A percentile compares a stretch with the other conserved stretches of the same genome.
Conservation (phyloP, 148 eudicot species). For the Oxyria digyna region DNA sequence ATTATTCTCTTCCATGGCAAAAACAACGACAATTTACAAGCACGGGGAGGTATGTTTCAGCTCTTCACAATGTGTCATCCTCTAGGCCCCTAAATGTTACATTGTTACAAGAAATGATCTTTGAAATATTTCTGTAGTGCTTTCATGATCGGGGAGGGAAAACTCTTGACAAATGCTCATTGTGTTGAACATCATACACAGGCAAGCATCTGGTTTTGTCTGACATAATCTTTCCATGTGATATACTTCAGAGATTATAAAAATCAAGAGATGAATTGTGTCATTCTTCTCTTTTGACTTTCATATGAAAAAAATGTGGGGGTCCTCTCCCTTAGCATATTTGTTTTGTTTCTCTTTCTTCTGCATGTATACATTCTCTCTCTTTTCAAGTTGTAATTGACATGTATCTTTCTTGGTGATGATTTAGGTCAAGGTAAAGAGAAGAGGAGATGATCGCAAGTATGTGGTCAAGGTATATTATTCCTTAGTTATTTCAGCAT, state of each 20-base stretch:
- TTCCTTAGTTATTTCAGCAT: background rate
- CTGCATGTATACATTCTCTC: background rate
- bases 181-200: conserved; percentile 92
- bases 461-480: conserved; percentile 89
- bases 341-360: background rate
- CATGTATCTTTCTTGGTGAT: background rate
- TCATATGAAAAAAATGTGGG: background rate
- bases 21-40: conserved; percentile 88
- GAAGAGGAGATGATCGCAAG: conserved; percentile 93
- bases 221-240: background rate
- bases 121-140: conserved; percentile 48
- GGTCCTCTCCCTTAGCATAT: no score
- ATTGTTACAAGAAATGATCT: background rate
- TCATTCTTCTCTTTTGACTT: background rate
- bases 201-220: conserved; percentile 25
- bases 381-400: background rate
- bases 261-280: background rate
- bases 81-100: background rate
- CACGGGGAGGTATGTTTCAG: conserved; percentile 70
- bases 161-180: conserved; percentile 96
- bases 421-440: conserved; percentile 89
- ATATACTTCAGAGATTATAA: background rate
- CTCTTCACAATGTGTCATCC: background rate
- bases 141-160: conserved; percentile 93
- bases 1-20: conserved; percentile 98